A percentile compares a stretch with the other conserved stretches of the same genome.
These are phyloP conservation scores for Fragaria iinumae DNA, from an alignment of 306 rosid species.

Conservation along the genomic window DNA sequence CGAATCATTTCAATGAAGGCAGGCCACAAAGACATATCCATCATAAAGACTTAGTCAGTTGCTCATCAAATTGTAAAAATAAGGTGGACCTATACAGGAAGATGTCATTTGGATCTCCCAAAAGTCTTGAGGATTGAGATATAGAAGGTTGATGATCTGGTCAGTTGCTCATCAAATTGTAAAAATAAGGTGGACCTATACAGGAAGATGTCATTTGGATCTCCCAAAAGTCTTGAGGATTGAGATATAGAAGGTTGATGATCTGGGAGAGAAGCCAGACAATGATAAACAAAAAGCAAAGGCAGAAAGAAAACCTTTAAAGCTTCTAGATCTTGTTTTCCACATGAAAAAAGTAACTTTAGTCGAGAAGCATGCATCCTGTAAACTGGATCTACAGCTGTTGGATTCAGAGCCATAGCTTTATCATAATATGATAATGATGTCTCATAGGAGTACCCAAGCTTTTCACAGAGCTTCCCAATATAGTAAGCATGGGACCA, in stretches of 20 bases:
- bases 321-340: conserved; percentile 64
- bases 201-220: conserved; percentile 19
- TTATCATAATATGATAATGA: conserved; percentile 74
- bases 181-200: conserved; percentile 15
- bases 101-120: conserved; percentile 11
- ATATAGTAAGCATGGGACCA: conserved; percentile 96
- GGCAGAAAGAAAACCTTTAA: conserved; percentile 52
- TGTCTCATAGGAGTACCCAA: conserved; percentile 65
- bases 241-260: conserved; percentile 17
- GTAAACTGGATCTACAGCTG: conserved; percentile 96
- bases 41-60: not conserved
- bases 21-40: not conserved
- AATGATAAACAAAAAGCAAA: not conserved
- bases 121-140: conserved; percentile 21
- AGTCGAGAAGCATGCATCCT: conserved; percentile 98
- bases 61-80: not conserved
- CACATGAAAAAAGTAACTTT: conserved; percentile 64
- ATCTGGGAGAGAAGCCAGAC: conserved; percentile 23
- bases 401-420: conserved; percentile 75
- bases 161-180: not conserved
- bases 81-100: conserved; percentile 20
- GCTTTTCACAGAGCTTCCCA: conserved; percentile 93
- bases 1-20: not conserved
- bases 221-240: conserved; percentile 12
- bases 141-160: conserved; percentile 15